Conservation (phyloP, 2,329 filamentous ascomycete species). For the Aspergillus sergii region DNA sequence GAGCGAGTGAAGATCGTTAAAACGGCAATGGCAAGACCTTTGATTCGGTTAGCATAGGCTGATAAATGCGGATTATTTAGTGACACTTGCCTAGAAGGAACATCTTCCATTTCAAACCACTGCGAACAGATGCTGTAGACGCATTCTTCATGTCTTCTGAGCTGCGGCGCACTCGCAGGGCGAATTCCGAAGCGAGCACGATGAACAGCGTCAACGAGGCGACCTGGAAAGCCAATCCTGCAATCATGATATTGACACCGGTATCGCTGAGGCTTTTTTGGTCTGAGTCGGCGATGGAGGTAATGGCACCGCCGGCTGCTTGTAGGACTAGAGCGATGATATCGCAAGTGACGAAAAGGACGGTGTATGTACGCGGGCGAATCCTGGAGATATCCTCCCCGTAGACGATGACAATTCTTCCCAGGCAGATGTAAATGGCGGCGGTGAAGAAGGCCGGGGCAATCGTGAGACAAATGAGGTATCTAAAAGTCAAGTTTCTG, state of each 20-base stretch:
- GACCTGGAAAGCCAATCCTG: slow-evolving; percentile 64
- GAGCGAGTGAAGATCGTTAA: slow-evolving; percentile 49
- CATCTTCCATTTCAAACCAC: slow-evolving; percentile 19
- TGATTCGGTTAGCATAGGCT: slow-evolving; percentile 21
- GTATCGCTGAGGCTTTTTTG: slow-evolving; percentile 15
- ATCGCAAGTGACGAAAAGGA: slow-evolving; percentile 64
- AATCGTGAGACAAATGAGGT: slow-evolving; percentile 65
- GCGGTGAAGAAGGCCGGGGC: slow-evolving; percentile 65
- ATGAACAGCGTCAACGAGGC: slow-evolving; percentile 60
- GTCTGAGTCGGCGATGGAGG: slow-evolving; percentile 3
- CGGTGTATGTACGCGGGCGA: slow-evolving; percentile 33
- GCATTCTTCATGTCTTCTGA: background rate
- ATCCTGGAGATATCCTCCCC: slow-evolving; percentile 37
- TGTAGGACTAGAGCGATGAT: slow-evolving; percentile 63
- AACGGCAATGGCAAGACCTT: slow-evolving; percentile 36
- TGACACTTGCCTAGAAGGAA: slow-evolving; percentile 23
- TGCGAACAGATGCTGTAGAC: background rate
- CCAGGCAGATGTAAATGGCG: slow-evolving; percentile 64
- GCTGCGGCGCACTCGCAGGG: slow-evolving; percentile 35
- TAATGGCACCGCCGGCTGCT: slow-evolving; percentile 49
- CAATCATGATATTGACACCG: slow-evolving; percentile 66
- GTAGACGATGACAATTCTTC: slow-evolving; percentile 40
- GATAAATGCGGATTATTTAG: background rate
- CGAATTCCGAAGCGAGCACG: slow-evolving; percentile 53
- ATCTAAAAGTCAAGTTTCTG: slow-evolving; percentile 38